phyloP scores from a whole-genome alignment of 768 basidiomycete species.

The Leucocoprinus birnbaumii region DNA sequence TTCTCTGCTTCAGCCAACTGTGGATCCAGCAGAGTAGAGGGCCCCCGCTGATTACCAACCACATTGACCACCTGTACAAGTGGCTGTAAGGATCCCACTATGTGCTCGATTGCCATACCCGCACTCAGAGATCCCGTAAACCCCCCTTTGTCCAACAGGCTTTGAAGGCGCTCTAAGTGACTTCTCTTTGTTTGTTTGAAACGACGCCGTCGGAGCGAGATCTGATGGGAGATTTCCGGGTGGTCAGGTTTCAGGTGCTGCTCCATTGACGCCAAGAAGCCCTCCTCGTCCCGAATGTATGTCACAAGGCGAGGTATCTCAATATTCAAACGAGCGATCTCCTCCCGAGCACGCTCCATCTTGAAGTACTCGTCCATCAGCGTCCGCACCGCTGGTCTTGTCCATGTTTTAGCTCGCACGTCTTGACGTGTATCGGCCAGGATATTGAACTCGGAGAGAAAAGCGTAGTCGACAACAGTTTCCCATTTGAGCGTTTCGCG shows the following conservation, averaged over 20 bases:
- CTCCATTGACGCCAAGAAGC: background rate
- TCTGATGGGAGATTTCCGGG: background rate
- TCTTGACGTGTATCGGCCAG: slow-evolving; percentile 3
- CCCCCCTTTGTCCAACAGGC: background rate
- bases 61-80: background rate
- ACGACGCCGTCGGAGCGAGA: background rate
- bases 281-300: slow-evolving; percentile 5
- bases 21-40: background rate
- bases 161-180: background rate
- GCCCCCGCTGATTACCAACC: background rate
- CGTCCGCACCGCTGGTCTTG: background rate
- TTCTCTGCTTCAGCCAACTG: background rate
- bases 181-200: background rate
- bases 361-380: slow-evolving; percentile 6
- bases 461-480: slow-evolving; percentile 3
- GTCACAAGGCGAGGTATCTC: slow-evolving; percentile 7
- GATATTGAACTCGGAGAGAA: slow-evolving; percentile 10
- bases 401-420: background rate
- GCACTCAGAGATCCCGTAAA: background rate
- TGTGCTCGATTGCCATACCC: background rate
- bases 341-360: slow-evolving; percentile 9
- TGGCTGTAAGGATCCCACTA: background rate
- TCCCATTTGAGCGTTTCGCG: slow-evolving; percentile 2
- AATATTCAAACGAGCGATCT: slow-evolving; percentile 7
- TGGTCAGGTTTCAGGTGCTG: background rate